Conservation (phyloP, 805 yeast species). For the Candida tammaniensis region DNA sequence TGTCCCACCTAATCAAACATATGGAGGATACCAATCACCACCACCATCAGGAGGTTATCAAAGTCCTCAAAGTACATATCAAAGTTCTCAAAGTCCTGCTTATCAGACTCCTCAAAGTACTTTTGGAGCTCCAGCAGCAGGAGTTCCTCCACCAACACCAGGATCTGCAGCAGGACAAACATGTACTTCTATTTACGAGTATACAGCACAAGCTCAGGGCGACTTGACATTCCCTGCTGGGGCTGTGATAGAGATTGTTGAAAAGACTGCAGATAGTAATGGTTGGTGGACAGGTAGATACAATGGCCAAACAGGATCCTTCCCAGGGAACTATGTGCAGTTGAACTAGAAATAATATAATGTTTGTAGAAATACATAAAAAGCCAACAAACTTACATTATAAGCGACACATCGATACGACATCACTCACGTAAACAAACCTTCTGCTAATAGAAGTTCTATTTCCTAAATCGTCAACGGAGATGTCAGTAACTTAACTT, state of each 20-base stretch:
- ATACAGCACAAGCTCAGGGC: slow-evolving; percentile 89
- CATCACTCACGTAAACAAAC: too few species aligned
- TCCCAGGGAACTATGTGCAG: slow-evolving; percentile 96
- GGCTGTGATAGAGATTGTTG: slow-evolving; percentile 75
- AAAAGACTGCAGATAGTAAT: slow-evolving; percentile 77
- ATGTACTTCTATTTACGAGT: slow-evolving; percentile 90
- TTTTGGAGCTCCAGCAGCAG: slow-evolving; percentile 17
- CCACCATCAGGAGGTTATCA: slow-evolving; percentile 10
- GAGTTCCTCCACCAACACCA: slow-evolving; percentile 20
- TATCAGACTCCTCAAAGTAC: too few species aligned
- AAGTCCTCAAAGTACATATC: slow-evolving; percentile 11
- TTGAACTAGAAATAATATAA: slow-evolving; percentile 34
- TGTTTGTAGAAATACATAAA: not conserved
- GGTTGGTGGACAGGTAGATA: slow-evolving; percentile 98
- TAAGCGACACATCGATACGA: too few species aligned
- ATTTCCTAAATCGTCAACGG: too few species aligned
- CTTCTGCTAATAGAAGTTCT: too few species aligned
- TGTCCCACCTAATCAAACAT: slow-evolving; percentile 9
- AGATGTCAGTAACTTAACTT: too few species aligned
- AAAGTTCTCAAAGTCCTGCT: slow-evolving; percentile 11
- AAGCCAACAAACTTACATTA: too few species aligned
- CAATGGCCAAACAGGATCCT: slow-evolving; percentile 85
- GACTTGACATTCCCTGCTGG: slow-evolving; percentile 89
- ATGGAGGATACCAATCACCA: slow-evolving; percentile 10
- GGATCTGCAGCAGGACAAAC: slow-evolving; percentile 40